Evolutionary conservation across 2,329 filamentous ascomycete genomes (phyloP).

Genomic region (Pseudocercospora vitis): DNA sequence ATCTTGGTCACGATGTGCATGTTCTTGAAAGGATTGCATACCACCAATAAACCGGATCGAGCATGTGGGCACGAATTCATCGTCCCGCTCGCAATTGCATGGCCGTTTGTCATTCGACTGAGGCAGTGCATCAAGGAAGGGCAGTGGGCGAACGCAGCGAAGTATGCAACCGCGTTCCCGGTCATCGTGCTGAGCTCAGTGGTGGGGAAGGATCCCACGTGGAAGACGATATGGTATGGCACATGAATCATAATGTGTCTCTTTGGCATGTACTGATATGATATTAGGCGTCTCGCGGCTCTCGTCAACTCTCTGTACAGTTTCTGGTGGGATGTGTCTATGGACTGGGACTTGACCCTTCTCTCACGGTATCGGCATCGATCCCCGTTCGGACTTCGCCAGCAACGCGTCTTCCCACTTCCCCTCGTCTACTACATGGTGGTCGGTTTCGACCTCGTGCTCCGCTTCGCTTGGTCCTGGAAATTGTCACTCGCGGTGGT

Average conservation of each 20-base stretch:
- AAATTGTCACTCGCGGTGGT: conserved; percentile 82
- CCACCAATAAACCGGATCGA: conserved; percentile 78
- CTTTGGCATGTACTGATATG: conserved; percentile 5
- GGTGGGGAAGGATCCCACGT: conserved; percentile 22
- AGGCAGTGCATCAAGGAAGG: conserved; percentile 93
- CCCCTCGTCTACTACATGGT: conserved; percentile 78
- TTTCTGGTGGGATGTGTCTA: conserved; percentile 98
- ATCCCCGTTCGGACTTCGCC: conserved; percentile 75
- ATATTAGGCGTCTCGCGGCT: conserved; percentile 30
- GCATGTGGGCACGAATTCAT: conserved; percentile 75
- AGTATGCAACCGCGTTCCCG: conserved; percentile 92
- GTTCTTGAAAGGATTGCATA: conserved; percentile 69
- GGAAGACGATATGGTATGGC: conserved; percentile 26
- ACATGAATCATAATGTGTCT: background rate
- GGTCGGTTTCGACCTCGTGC: conserved; percentile 72
- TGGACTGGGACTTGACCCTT: conserved; percentile 93
- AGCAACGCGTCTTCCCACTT: conserved; percentile 69
- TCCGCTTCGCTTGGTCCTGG: conserved; percentile 88
- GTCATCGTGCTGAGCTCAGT: conserved; percentile 67
- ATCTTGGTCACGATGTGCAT: conserved; percentile 88
- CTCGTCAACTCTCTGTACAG: conserved; percentile 84
- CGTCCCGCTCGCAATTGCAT: conserved; percentile 79
- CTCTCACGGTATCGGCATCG: conserved; percentile 64
- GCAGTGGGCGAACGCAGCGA: conserved; percentile 79
- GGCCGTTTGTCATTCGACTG: conserved; percentile 82